Conservation (phyloP, 108 stramenopile species). For the Stephanodiscus triporus region DNA sequence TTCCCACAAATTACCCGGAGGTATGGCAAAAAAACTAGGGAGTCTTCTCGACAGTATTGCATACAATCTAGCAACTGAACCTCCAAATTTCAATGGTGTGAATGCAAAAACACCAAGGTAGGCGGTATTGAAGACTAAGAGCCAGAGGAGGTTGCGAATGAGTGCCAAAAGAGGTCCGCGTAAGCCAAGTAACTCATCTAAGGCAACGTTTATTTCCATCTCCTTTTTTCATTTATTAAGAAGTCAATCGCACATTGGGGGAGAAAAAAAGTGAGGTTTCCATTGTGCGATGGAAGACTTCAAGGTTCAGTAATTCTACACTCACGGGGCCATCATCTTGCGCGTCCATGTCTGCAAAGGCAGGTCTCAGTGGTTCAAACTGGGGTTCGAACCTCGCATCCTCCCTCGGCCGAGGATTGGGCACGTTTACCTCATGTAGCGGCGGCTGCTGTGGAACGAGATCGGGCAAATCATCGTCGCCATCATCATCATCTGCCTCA, state of each 20-base stretch:
- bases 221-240: conserved; percentile 36
- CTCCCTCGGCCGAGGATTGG: conserved; percentile 36
- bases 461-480: not conserved
- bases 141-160: conserved; percentile 85
- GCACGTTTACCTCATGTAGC: not conserved
- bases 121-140: conserved; percentile 91
- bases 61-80: conserved; percentile 21
- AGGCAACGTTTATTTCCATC: conserved; percentile 87
- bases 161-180: conserved; percentile 86
- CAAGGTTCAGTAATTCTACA: conserved; percentile 8
- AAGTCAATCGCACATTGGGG: not conserved
- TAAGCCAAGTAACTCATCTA: conserved; percentile 93
- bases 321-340: conserved; percentile 72
- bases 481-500: conserved; percentile 23
- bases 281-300: not conserved
- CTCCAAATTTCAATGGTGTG: conserved; percentile 77
- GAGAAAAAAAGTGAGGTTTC: not conserved
- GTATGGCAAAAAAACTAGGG: not conserved
- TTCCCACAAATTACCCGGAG: conserved; percentile 7
- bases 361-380: conserved; percentile 72
- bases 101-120: conserved; percentile 93
- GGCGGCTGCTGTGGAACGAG: not conserved
- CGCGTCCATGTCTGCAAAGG: conserved; percentile 43
- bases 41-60: conserved; percentile 20
- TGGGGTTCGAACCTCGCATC: conserved; percentile 56